Evolutionary conservation across 306 rosid species (phyloP).

Genomic region (Fragaria iinumae): DNA sequence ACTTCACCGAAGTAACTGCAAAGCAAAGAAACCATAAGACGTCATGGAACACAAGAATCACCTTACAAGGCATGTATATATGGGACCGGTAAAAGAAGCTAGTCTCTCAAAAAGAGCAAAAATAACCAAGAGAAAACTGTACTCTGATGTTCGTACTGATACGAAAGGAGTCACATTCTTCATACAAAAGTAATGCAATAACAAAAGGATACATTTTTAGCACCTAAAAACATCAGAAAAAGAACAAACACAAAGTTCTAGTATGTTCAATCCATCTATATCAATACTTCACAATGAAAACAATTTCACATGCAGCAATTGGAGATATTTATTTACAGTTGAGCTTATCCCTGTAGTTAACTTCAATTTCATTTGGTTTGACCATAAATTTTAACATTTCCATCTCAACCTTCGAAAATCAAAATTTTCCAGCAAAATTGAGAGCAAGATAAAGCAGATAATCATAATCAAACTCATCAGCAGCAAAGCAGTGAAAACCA

Average conservation of each 20-base stretch:
- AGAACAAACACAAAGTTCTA: background rate
- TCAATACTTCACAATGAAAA: background rate
- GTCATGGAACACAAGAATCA: background rate
- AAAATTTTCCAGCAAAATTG: background rate
- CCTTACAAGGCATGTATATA: background rate
- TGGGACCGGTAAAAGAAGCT: background rate
- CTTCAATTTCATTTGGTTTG: background rate
- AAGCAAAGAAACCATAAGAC: conserved; percentile 27
- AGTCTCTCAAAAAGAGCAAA: background rate
- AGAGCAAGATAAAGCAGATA: background rate
- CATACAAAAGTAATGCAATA: background rate
- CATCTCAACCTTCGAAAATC: background rate
- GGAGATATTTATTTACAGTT: background rate
- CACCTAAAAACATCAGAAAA: background rate
- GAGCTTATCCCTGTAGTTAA: background rate
- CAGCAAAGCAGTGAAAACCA: background rate
- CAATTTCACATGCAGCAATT: background rate
- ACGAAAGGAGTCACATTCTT: background rate
- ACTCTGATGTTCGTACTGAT: background rate
- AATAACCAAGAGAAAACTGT: background rate
- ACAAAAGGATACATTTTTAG: background rate
- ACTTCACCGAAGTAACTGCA: conserved; percentile 72
- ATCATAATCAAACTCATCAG: background rate
- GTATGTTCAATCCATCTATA: background rate
- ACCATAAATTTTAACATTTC: background rate